Evolutionary conservation across 2,329 filamentous ascomycete genomes (phyloP), one percentile per base, ranked within the genome.

Genomic region (Nemania diffusa): DNA sequence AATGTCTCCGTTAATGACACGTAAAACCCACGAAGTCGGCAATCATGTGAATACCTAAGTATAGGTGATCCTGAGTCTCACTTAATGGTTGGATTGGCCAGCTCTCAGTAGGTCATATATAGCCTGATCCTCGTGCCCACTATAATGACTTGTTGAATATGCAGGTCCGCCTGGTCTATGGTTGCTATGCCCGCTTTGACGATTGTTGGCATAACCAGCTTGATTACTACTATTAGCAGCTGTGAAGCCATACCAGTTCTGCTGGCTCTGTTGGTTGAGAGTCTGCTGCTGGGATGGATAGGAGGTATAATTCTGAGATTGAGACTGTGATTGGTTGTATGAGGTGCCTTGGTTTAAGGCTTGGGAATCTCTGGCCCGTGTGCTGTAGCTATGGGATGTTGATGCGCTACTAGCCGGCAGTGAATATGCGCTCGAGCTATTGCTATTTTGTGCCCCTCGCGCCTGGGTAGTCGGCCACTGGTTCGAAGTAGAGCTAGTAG

Each of bases 211-310:
- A 48, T 74, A 78, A 58, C 52, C 65, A 48, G 55, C 65, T 50
- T 74, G 73, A 26, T 62, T 69, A 52, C 50, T 72, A 61, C 52
- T 74, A 51, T 73, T 74, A 5, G 72, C 68, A 42, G 73, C 55
- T 7, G 70, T 57, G 58, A 80, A 77, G 6, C 75, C 73, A 64
- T 80, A 80, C 79, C 79, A 81, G 57, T 77, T 75, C 22, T 78
- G 68, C 52, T 76, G 77, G 42, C 76, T 76, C 62, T 64, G 67
- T 32, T 70, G 69, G 29, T 62, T 68, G 24, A 63, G 72, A 69
- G 61, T 69, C 26, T 58, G 68, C 53, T 78, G 75, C 42, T 75
- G 74, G 15, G 76, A 64, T 34, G 73, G 46, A 57, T 77, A 79
- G 0, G 76, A 73, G 8, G 48, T 70, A 60, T 78, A 78, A 2